Percentiles rank a stretch among this genome's conserved stretches.
These are phyloP conservation scores for Ustilago nuda DNA, from an alignment of 1,284 basidiomycete genomes.

Conservation along the genomic window DNA sequence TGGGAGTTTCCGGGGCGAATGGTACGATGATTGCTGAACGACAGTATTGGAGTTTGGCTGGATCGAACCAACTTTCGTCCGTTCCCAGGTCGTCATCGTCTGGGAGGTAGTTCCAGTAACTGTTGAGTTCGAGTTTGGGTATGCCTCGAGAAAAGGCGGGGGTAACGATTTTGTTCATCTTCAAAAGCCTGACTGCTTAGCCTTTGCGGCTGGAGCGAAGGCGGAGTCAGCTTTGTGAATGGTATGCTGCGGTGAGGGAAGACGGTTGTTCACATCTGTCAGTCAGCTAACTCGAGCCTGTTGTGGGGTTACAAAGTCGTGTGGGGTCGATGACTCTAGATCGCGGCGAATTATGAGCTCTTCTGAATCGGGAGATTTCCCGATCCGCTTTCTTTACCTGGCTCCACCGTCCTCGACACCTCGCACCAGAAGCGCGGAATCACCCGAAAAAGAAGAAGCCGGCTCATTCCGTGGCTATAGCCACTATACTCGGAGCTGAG, in stretches of 20 bases:
- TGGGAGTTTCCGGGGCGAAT: slow-evolving; percentile 25
- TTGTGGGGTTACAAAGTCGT: neutral
- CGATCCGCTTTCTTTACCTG: neutral
- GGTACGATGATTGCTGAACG: slow-evolving; percentile 29
- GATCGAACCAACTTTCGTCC: slow-evolving; percentile 24
- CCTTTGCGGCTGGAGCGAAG: no score
- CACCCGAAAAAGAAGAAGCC: no score
- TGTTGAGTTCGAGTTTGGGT: slow-evolving; percentile 11
- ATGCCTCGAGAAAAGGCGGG: slow-evolving; percentile 12
- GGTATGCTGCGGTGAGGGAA: neutral
- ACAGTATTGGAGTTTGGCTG: neutral
- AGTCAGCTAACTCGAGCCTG: slow-evolving; percentile 11
- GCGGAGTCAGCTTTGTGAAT: neutral
- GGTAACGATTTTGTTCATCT: neutral
- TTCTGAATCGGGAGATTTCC: neutral
- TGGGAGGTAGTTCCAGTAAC: slow-evolving; percentile 31
- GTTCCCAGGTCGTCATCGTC: slow-evolving; percentile 43
- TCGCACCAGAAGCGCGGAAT: no score
- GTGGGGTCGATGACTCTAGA: neutral
- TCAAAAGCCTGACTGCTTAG: neutral
- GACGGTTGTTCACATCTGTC: no score
- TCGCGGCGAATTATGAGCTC: slow-evolving; percentile 9
- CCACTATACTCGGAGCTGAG: no score
- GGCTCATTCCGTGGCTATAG: no score
- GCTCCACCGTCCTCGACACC: no score